phyloP scores from a whole-genome alignment of 805 yeast genomes.

The Myxozyma neglecta region DNA sequence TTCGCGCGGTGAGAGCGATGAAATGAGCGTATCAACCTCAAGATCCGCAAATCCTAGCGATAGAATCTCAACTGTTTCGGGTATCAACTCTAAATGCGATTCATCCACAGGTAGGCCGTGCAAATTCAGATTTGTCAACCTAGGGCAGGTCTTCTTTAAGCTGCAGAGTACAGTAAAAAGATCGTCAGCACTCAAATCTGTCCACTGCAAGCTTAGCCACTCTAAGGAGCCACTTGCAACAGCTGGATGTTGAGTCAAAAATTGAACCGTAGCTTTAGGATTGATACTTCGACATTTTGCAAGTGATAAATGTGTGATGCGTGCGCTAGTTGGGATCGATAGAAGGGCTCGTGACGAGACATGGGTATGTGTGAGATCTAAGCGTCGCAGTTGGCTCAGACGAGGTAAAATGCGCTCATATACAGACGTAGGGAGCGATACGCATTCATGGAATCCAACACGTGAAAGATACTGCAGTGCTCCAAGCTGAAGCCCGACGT shows the following conservation, averaged over 20 bases:
- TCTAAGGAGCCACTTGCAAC: conserved; percentile 42
- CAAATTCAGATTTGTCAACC: conserved; percentile 54
- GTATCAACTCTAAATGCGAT: conserved; percentile 39
- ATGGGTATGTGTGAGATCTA: conserved; percentile 81
- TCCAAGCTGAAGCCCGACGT: conserved; percentile 35
- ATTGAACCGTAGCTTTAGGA: conserved; percentile 67
- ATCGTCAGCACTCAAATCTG: conserved; percentile 53
- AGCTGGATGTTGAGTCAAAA: conserved; percentile 72
- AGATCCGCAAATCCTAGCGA: conserved; percentile 40
- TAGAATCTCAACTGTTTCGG: conserved; percentile 36
- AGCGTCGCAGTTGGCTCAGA: conserved; percentile 56
- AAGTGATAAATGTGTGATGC: conserved; percentile 71
- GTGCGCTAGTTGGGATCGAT: conserved; percentile 56
- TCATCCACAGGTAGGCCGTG: conserved; percentile 63
- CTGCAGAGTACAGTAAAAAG: conserved; percentile 51
- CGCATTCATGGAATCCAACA: conserved; percentile 84
- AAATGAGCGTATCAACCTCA: conserved; percentile 33
- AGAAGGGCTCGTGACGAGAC: conserved; percentile 63
- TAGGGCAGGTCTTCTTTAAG: conserved; percentile 39
- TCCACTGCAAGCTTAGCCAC: conserved; percentile 67
- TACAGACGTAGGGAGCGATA: conserved; percentile 63
- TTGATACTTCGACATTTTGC: conserved; percentile 40
- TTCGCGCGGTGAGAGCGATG: conserved; percentile 33
- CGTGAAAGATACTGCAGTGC: conserved; percentile 42
- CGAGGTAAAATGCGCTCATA: conserved; percentile 60